Conservation (phyloP, 108 stramenopile species). For the Cyclotella kingstonii region DNA sequence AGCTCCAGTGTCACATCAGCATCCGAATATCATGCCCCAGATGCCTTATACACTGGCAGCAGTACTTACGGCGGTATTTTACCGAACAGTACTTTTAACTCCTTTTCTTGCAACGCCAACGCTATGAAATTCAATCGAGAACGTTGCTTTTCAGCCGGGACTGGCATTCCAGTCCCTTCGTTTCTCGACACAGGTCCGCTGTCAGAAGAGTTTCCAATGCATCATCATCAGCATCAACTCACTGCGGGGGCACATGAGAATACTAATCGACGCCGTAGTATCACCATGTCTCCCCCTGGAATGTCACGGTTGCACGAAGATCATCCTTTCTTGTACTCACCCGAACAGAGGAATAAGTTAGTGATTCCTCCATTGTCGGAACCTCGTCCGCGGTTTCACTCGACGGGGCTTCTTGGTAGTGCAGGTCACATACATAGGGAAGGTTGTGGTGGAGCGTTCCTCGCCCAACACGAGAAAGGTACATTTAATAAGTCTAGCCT, state of each 20-base stretch:
- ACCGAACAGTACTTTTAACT: constrained; percentile 12
- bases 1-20: constrained; percentile 54
- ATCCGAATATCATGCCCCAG: constrained; percentile 57
- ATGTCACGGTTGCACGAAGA: constrained; percentile 55
- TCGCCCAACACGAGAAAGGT: neutral
- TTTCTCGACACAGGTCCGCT: neutral
- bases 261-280: constrained; percentile 56
- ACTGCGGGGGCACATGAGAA: constrained; percentile 6
- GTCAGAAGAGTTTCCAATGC: neutral
- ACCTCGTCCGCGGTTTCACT: constrained; percentile 12
- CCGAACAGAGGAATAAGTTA: constrained; percentile 24
- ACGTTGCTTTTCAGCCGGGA: constrained; percentile 39
- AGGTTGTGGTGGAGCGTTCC: neutral
- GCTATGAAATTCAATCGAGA: constrained; percentile 34
- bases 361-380: constrained; percentile 35
- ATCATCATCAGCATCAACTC: constrained; percentile 1
- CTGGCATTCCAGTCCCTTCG: constrained; percentile 18
- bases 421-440: constrained; percentile 9
- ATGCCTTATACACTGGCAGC: constrained; percentile 30
- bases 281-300: constrained; percentile 60
- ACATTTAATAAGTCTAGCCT: no score
- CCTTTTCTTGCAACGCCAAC: constrained; percentile 7
- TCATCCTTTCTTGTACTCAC: constrained; percentile 19
- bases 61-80: constrained; percentile 17
- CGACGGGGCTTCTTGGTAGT: constrained; percentile 21